A percentile compares a stretch with the other conserved stretches of the same genome.
phyloP scores from a whole-genome alignment of 306 rosid species.

The Cucurbita ficifolia region DNA sequence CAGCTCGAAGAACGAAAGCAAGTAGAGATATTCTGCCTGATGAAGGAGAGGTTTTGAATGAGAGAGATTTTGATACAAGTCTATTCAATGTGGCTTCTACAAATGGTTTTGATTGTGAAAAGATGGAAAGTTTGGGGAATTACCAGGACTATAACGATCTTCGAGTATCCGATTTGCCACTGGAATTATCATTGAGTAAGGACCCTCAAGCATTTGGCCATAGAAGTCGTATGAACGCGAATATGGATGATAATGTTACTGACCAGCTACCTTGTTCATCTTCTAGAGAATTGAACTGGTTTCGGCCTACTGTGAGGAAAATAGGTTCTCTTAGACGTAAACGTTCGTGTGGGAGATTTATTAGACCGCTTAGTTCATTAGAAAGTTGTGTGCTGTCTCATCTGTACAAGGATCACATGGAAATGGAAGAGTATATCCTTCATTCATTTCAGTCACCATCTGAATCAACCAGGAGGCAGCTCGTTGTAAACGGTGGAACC shows the following conservation, averaged over 20 bases:
- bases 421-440: conserved; percentile 37
- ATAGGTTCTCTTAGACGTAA: conserved; percentile 34
- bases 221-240: not conserved
- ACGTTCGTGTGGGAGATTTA: conserved; percentile 12
- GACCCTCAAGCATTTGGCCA: not conserved
- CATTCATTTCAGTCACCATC: conserved; percentile 28
- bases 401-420: conserved; percentile 41
- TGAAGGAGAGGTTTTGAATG: conserved; percentile 7
- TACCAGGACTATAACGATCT: not conserved
- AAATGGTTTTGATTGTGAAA: not conserved
- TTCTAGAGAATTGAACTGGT: conserved; percentile 16
- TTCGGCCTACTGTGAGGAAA: conserved; percentile 21
- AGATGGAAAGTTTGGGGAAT: not conserved
- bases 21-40: not conserved
- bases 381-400: conserved; percentile 79
- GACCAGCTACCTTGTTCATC: conserved; percentile 5
- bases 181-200: not conserved
- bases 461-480: conserved; percentile 23
- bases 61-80: not conserved
- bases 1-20: not conserved
- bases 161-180: not conserved
- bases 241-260: not conserved
- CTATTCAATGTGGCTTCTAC: not conserved
- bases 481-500: conserved; percentile 54
- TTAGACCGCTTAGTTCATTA: conserved; percentile 44